These are phyloP conservation scores for Candida pseudoglaebosa DNA, from an alignment of 805 yeast species.

Conservation along the genomic window DNA sequence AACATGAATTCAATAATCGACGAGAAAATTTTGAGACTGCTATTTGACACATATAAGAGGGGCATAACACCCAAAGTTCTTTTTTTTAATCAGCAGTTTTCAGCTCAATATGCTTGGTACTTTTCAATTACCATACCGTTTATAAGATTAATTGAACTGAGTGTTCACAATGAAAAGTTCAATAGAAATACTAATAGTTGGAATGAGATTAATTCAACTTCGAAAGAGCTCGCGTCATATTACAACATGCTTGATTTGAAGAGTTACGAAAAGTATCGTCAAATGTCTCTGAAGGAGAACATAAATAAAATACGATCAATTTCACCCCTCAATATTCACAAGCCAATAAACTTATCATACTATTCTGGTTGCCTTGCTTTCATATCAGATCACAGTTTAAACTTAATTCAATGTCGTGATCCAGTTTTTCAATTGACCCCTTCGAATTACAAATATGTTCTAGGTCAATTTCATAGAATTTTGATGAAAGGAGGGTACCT, in stretches of 20 bases:
- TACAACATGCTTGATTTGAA: constrained; percentile 23
- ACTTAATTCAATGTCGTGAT: constrained; percentile 36
- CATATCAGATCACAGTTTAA: constrained; percentile 27
- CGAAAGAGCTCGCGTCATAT: constrained; percentile 11
- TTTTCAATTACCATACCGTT: constrained; percentile 35
- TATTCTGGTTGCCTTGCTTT: constrained; percentile 21
- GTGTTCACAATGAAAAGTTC: constrained; percentile 22
- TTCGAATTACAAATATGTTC: constrained; percentile 20
- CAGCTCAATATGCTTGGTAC: constrained; percentile 36
- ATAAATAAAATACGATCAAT: background rate
- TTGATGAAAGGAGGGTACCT: constrained; percentile 32
- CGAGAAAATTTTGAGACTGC: constrained; percentile 15
- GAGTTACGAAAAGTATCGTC: constrained; percentile 15
- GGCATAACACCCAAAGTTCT: constrained; percentile 21
- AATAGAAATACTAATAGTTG: background rate
- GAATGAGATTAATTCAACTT: background rate
- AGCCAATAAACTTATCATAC: constrained; percentile 31
- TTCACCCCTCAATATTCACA: constrained; percentile 13
- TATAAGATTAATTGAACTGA: constrained; percentile 31
- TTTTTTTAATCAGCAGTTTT: constrained; percentile 28
- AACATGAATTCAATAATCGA: constrained; percentile 30
- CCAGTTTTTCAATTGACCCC: constrained; percentile 28
- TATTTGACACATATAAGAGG: constrained; percentile 21
- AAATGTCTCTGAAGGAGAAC: constrained; percentile 6
- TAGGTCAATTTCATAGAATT: constrained; percentile 33